Evolutionary conservation across 2,329 filamentous ascomycete species (phyloP), one percentile per base, ranked within the genome.

Genomic region (Botrytis porri): DNA sequence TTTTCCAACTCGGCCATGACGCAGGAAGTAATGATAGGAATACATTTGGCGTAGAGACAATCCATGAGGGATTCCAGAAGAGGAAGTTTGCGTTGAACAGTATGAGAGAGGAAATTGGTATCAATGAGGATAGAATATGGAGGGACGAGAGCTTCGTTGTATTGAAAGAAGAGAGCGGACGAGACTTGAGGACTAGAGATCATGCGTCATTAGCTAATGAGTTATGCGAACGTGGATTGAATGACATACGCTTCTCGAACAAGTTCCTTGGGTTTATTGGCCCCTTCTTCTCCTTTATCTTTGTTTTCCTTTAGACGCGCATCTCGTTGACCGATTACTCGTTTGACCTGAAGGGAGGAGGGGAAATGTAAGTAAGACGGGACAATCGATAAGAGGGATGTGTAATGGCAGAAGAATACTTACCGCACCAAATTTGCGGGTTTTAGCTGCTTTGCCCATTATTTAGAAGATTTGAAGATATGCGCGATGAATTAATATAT

Each of bases 391-490:
- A 77, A 76, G 71, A 57, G 22, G 48, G 41, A 7, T 6, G 14
- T 5, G 18, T 5, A 39, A 37, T 22, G 51, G 0, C 22, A 35
- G 37, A 32, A 29, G 29, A 45, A 37, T 65, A 81, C 84, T 74
- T 80, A 89, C 88, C 81, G 87, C 85, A 67, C 90, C 95, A 82
- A 97, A 98, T 85, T 98, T 98, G 85, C 95, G 90, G 70, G 93
- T 97, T 82, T 91, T 93, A 86, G 97, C 97, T 76, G 91, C 89
- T 78, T 94, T 89, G 84, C 94, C 95, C 95, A 98, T 98, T n/a
- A 25, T 41, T 25, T 14, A 5, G 4, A 45, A 0, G 18, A 20
- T 20, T 35, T 14, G 7, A 14, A n/a, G 61, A 16, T 69, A 14
- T 57, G 37, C 5, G 35, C 16, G 29, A 54, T 32, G 18, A 41